A percentile compares a stretch with the other conserved stretches of the same genome.
Conservation (phyloP, 2,329 filamentous ascomycete species). For the Colletotrichum sp. region DNA sequence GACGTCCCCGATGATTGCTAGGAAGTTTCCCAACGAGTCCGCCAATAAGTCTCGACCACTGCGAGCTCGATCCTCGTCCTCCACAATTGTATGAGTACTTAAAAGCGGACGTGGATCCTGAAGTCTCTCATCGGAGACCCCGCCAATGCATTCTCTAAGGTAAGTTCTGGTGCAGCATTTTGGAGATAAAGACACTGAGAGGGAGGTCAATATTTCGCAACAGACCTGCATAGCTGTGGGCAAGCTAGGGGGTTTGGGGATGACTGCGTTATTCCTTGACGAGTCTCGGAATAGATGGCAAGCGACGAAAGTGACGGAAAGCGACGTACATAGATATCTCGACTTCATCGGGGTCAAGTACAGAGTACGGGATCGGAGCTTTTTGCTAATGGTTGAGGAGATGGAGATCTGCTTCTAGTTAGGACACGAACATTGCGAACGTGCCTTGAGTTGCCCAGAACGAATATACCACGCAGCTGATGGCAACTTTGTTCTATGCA, state of each 20-base stretch:
- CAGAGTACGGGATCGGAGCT: background rate
- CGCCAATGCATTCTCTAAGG: accelerated
- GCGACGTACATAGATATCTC: background rate
- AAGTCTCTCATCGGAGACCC: background rate
- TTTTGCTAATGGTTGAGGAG: background rate
- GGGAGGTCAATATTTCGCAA: background rate
- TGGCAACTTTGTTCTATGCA: too few relatives aligned
- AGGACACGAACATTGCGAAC: too few relatives aligned
- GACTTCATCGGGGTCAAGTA: background rate
- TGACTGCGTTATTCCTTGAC: background rate
- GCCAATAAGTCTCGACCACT: background rate
- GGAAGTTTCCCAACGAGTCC: background rate
- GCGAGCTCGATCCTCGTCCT: background rate
- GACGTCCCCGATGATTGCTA: background rate
- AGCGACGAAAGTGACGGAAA: background rate
- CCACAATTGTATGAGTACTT: background rate
- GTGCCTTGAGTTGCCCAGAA: too few relatives aligned
- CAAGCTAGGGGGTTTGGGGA: accelerated
- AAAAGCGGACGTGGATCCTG: background rate
- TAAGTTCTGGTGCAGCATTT: background rate
- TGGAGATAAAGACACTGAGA: background rate
- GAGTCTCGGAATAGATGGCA: background rate
- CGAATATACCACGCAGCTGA: too few relatives aligned
- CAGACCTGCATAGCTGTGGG: background rate
- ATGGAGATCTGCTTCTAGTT: too few relatives aligned